Base-by-base conservation (phyloP, 2,329 filamentous ascomycete genomes). In the Epichloe gansuensis region DNA sequence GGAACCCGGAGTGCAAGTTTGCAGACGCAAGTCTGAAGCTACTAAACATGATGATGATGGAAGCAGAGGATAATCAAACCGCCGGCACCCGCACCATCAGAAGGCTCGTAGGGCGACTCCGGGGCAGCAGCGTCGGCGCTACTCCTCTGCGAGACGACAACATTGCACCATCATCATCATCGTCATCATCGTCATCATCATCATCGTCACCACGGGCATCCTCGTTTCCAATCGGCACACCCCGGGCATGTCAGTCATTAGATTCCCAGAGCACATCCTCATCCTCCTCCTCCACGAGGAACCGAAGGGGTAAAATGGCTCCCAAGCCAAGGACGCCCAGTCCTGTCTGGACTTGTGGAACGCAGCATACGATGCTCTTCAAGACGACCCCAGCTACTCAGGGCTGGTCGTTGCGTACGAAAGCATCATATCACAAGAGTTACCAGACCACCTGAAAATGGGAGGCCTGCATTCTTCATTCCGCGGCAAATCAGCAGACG, bases 331-430 rank as follows among this genome's bases (percentile, higher is more conserved):
- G 45, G 39, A 54, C 23, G 44, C 52, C 5, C 52, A 51, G 11
- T 28, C 63, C 5, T 44, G 62, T 21, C 55, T 66, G 39, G 59
- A 61, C 23, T 58, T 69, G 13, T 70, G 67, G 67, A 67, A 65
- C 46, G 51, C 61, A 15, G 67, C 65, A 4, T 70, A 70, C 50
- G 63, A 68, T 47, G 48, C 56, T 1, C 59, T 70, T 13, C 61
- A 66, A 34, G 60, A 64, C 46, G 61, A 63, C 11, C 56, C 59
- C 12, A 57, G 58, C 34, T 64, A 64, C 12, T 52, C 61, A 6
- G 62, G 60, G 7, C 62, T 70, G 9, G 66, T 68, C 3, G 54
- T 63, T 11, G 63, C 66, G 3, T 69, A 69, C 55, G 67, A 70
- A 54, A 61, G 57, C 50, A 69, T 70, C 46, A 58, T 70, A 45